Evolutionary conservation across 164 flowering plant species (phyloP).

Genomic region (Dillenia suffruticosa): DNA sequence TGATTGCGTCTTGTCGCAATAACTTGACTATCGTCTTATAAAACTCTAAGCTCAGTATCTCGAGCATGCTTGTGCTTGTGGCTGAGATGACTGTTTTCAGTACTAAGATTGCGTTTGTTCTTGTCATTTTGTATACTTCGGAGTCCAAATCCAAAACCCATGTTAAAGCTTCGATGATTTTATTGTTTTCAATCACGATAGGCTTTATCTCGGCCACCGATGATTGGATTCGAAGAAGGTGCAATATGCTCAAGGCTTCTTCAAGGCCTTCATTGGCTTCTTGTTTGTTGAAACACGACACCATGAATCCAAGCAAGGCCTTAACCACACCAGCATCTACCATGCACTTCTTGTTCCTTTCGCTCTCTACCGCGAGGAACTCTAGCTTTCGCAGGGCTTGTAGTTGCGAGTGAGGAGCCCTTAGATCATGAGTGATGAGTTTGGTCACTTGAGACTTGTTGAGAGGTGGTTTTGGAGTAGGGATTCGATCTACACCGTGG

Average conservation of each 20-base stretch:
- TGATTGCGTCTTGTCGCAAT: constrained; percentile 4
- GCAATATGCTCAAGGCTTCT: constrained; percentile 41
- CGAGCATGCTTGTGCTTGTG: constrained; percentile 2
- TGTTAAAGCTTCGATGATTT: constrained; percentile 34
- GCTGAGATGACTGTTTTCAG: constrained; percentile 11
- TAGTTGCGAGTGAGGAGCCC: constrained; percentile 13
- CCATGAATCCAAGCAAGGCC: constrained; percentile 22
- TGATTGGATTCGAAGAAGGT: constrained; percentile 10
- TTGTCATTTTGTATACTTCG: background rate
- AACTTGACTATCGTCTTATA: constrained; percentile 12
- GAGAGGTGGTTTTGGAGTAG: constrained; percentile 44
- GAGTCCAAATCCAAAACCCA: constrained; percentile 25
- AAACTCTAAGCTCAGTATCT: constrained; percentile 18
- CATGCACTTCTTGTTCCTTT: constrained; percentile 34
- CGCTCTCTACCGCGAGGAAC: constrained; percentile 27
- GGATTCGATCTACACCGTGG: constrained; percentile 36
- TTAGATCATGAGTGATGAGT: constrained; percentile 30
- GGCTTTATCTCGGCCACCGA: constrained; percentile 7
- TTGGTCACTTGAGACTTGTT: constrained; percentile 23
- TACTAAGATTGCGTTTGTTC: constrained; percentile 11
- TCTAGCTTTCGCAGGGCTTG: constrained; percentile 24
- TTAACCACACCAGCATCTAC: constrained; percentile 39
- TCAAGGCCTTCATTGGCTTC: constrained; percentile 16
- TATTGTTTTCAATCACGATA: constrained; percentile 3
- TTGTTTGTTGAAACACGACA: constrained; percentile 11